phyloP scores from a whole-genome alignment of 495 filamentous ascomycete genomes.

The Trichoderma gamsii region DNA sequence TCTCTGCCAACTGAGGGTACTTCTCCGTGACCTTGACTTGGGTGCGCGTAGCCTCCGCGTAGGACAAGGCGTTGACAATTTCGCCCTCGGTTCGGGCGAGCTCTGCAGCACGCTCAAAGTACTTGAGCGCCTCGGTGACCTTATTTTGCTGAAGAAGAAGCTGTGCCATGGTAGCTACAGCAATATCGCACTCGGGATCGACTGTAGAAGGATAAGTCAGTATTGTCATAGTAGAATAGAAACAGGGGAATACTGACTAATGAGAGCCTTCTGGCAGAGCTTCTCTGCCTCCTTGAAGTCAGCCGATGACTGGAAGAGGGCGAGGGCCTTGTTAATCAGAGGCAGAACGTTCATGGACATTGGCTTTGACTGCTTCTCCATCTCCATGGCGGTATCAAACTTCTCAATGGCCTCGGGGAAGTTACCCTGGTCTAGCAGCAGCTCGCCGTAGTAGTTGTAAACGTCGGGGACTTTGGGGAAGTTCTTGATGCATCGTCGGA shows the following conservation, averaged over 20 bases:
- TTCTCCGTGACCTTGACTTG: constrained; percentile 97
- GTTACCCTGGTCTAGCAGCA: constrained; percentile 95
- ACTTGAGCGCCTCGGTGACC: constrained; percentile 88
- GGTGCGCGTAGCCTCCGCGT: constrained; percentile 93
- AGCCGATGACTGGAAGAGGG: constrained; percentile 95
- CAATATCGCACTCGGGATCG: constrained; percentile 97
- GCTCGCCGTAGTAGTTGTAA: constrained; percentile 98
- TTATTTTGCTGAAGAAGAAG: constrained; percentile 97
- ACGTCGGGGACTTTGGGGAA: constrained; percentile 95
- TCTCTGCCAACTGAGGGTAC: constrained; percentile 86
- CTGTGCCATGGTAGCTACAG: constrained; percentile 98
- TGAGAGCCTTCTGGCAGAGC: constrained; percentile 92
- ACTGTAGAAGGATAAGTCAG: constrained; percentile 50
- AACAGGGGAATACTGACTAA: constrained; percentile 58
- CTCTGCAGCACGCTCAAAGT: constrained; percentile 94
- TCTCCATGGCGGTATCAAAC: constrained; percentile 95
- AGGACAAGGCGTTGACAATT: constrained; percentile 91
- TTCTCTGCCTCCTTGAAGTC: constrained; percentile 93
- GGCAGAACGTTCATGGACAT: constrained; percentile 95
- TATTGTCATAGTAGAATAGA: neutral
- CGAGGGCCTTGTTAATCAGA: constrained; percentile 96
- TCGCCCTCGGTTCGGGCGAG: constrained; percentile 93
- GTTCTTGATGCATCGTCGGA: constrained; percentile 95
- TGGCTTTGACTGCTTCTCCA: constrained; percentile 91
- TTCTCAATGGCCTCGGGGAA: constrained; percentile 94